A percentile compares a stretch with the other conserved stretches of the same genome.
phyloP scores from a whole-genome alignment of 1,139 yeast species.

The Geotrichum fermentans region DNA sequence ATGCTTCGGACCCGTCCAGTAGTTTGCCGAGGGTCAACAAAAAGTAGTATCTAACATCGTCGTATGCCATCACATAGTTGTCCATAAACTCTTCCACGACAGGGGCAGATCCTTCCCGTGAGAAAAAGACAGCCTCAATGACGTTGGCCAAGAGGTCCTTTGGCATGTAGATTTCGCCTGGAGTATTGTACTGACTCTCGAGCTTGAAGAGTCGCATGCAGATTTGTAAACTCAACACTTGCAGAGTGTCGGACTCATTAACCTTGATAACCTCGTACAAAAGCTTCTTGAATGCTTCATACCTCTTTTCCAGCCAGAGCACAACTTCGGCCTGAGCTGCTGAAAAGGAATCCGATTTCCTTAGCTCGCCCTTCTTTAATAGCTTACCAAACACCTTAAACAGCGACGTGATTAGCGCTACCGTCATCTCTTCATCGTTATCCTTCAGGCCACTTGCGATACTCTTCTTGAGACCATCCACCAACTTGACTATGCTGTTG shows the following conservation, averaged over 20 bases:
- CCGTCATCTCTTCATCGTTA: conserved; percentile 28
- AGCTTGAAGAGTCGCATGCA: conserved; percentile 56
- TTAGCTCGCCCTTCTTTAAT: conserved; percentile 47
- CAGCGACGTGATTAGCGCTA: conserved; percentile 46
- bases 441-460: conserved; percentile 1
- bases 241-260: conserved; percentile 44
- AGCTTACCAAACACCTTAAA: conserved; percentile 56
- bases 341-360: conserved; percentile 34
- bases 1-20: conserved; percentile 15
- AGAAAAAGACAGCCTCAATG: conserved; percentile 51
- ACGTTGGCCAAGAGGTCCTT: conserved; percentile 49
- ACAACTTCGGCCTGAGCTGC: conserved; percentile 40
- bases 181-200: conserved; percentile 54
- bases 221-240: conserved; percentile 60
- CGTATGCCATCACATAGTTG: conserved; percentile 46
- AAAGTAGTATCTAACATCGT: conserved; percentile 34
- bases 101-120: conserved; percentile 37
- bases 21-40: conserved; percentile 19
- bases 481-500: conserved; percentile 49
- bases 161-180: conserved; percentile 60
- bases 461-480: conserved; percentile 39
- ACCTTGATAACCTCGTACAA: conserved; percentile 39
- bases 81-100: conserved; percentile 59
- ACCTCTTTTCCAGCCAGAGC: conserved; percentile 58
- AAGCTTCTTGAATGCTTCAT: conserved; percentile 49